Percentiles rank a stretch among this genome's conserved stretches.
These are phyloP conservation scores for Raffaelea albimanens DNA, from an alignment of 2,329 filamentous ascomycete genomes.

Conservation along the genomic window DNA sequence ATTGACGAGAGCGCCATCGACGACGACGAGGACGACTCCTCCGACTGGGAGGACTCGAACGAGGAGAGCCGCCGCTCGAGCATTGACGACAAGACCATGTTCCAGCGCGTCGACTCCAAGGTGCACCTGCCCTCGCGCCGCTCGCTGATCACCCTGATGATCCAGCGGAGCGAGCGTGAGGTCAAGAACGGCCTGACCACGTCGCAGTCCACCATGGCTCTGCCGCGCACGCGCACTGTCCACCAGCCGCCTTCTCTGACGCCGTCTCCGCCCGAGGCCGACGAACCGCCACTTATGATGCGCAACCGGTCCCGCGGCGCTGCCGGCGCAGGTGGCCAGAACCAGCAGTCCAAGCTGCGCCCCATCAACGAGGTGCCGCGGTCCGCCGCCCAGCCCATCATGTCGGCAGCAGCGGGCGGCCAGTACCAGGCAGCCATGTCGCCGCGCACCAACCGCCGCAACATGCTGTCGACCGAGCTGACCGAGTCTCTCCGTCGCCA, in stretches of 20 bases:
- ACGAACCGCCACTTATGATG: slow-evolving; percentile 55
- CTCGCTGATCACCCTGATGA: slow-evolving; percentile 82
- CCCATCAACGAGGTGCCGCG: slow-evolving; percentile 55
- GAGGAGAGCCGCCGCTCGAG: slow-evolving; percentile 78
- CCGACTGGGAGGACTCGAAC: slow-evolving; percentile 50
- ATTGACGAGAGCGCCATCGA: slow-evolving; percentile 76
- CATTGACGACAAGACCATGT: slow-evolving; percentile 69
- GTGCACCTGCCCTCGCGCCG: slow-evolving; percentile 75
- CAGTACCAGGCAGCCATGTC: slow-evolving; percentile 69
- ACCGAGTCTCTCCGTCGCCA: slow-evolving; percentile 88
- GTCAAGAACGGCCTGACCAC: slow-evolving; percentile 60
- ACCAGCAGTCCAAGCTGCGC: slow-evolving; percentile 37
- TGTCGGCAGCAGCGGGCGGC: slow-evolving; percentile 56
- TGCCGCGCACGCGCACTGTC: slow-evolving; percentile 51
- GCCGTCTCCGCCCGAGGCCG: slow-evolving; percentile 47
- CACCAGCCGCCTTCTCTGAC: slow-evolving; percentile 33
- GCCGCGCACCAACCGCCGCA: slow-evolving; percentile 80
- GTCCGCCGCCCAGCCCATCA: slow-evolving; percentile 67
- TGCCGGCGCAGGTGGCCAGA: neutral
- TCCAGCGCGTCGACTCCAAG: slow-evolving; percentile 85
- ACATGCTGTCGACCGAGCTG: slow-evolving; percentile 92
- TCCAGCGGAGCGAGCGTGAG: slow-evolving; percentile 67
- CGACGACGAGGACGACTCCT: slow-evolving; percentile 69
- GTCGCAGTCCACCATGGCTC: slow-evolving; percentile 57
- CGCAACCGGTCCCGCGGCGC: slow-evolving; percentile 31